These are phyloP conservation scores for Akanthomyces dipterigenus DNA, from an alignment of 2,329 filamentous ascomycete genomes.

Conservation along the genomic window DNA sequence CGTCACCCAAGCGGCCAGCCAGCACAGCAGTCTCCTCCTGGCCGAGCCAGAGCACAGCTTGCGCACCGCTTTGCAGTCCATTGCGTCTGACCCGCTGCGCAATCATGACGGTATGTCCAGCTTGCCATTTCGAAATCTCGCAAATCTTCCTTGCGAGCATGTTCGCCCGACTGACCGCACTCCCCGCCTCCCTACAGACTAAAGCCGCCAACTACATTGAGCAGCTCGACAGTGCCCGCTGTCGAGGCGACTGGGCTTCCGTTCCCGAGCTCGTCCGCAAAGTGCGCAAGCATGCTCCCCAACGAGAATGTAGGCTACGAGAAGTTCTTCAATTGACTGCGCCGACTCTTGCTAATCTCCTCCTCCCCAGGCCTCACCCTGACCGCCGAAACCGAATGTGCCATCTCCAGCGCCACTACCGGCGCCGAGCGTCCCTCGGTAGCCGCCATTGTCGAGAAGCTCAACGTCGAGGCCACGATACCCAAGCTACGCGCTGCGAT, in stretches of 20 bases:
- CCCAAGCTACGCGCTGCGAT: constrained; percentile 50
- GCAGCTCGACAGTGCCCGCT: constrained; percentile 78
- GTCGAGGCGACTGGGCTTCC: constrained; percentile 78
- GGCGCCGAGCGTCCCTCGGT: constrained; percentile 35
- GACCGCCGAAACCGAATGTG: constrained; percentile 62
- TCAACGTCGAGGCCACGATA: constrained; percentile 39
- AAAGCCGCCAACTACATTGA: constrained; percentile 81
- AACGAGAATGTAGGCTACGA: constrained; percentile 64
- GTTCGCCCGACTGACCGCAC: neutral
- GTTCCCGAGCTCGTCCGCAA: constrained; percentile 88
- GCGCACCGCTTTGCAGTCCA: constrained; percentile 1
- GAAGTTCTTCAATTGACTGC: constrained; percentile 2
- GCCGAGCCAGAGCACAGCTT: constrained; percentile 2
- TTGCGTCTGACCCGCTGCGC: constrained; percentile 2
- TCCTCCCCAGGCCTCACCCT: constrained; percentile 55
- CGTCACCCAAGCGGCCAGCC: constrained; percentile 1
- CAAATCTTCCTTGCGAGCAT: neutral
- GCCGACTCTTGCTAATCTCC: neutral
- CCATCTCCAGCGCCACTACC: constrained; percentile 49
- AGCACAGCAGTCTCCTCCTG: neutral
- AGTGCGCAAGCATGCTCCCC: constrained; percentile 85
- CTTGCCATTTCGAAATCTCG: neutral
- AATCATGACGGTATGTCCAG: constrained; percentile 10
- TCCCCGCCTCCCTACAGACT: constrained; percentile 29
- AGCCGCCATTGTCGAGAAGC: constrained; percentile 33